A percentile compares a stretch with the other conserved stretches of the same genome.
Evolutionary conservation across 73 alveolate species (phyloP).

Genomic region (Paramecium primaurelia): DNA sequence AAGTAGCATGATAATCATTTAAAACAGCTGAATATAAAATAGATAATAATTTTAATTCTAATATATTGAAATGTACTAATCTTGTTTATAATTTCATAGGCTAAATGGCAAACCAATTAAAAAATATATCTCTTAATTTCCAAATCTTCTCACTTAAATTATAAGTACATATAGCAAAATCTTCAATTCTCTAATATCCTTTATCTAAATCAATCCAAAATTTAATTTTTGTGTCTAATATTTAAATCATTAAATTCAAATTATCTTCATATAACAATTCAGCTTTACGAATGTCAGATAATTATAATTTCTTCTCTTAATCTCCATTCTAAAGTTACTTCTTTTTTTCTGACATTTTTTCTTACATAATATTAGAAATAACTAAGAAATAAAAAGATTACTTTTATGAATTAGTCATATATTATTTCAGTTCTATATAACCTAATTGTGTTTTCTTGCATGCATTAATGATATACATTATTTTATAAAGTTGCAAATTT

Average conservation of each 20-base stretch:
- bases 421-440: not conserved
- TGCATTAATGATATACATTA: not conserved
- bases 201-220: not conserved
- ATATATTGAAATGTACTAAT: not conserved
- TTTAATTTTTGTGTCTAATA: not conserved
- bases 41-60: not conserved
- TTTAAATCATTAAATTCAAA: not conserved
- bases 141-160: not conserved
- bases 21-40: not conserved
- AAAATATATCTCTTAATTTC: not conserved
- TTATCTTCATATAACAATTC: not conserved
- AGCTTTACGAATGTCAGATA: not conserved
- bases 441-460: not conserved
- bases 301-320: not conserved
- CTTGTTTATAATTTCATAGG: not conserved
- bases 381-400: not conserved
- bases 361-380: not conserved
- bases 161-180: not conserved
- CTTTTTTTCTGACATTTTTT: not conserved
- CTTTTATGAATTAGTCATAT: not conserved
- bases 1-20: not conserved
- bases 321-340: not conserved
- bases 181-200: not conserved
- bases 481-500: not conserved
- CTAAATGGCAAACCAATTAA: not conserved